A percentile compares a stretch with the other conserved stretches of the same genome.
Conservation (phyloP, 257 asterid genomes). For the Prunella vulgaris region DNA sequence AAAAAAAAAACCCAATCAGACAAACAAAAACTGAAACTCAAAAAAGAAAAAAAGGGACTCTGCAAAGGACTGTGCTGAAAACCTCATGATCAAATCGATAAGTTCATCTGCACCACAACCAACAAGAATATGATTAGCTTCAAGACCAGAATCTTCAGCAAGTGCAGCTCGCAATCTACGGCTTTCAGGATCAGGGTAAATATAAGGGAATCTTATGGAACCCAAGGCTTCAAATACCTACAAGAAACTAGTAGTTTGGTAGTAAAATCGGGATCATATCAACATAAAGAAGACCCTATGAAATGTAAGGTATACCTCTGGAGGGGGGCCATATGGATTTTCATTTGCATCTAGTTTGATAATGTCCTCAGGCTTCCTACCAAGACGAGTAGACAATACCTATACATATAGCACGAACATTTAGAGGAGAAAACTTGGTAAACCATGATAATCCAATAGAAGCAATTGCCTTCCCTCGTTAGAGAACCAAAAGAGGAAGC, state of each 20-base stretch:
- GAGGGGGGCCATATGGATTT: constrained; percentile 98
- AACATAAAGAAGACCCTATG: neutral
- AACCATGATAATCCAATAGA: neutral
- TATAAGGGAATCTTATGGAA: constrained; percentile 75
- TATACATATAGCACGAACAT: constrained; percentile 20
- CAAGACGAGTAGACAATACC: constrained; percentile 90
- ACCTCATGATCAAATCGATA: constrained; percentile 97
- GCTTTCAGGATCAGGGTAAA: constrained; percentile 98
- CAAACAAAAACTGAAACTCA: neutral
- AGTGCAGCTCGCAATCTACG: constrained; percentile 89
- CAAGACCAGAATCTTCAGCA: constrained; percentile 94
- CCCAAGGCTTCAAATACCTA: constrained; percentile 95
- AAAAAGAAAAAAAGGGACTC: neutral
- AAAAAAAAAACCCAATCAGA: constrained; percentile 7
- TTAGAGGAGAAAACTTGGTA: neutral
- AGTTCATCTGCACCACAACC: constrained; percentile 99
- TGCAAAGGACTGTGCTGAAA: constrained; percentile 16
- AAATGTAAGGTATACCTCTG: constrained; percentile 55
- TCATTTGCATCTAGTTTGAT: constrained; percentile 92
- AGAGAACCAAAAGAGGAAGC: neutral
- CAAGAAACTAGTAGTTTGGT: constrained; percentile 22
- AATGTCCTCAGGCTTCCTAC: constrained; percentile 94
- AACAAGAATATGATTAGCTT: constrained; percentile 76
- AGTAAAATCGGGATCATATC: constrained; percentile 2
- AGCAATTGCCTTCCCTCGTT: neutral